phyloP scores from a whole-genome alignment of 1,139 yeast species.

The Sugiyamaella grinbergsii region DNA sequence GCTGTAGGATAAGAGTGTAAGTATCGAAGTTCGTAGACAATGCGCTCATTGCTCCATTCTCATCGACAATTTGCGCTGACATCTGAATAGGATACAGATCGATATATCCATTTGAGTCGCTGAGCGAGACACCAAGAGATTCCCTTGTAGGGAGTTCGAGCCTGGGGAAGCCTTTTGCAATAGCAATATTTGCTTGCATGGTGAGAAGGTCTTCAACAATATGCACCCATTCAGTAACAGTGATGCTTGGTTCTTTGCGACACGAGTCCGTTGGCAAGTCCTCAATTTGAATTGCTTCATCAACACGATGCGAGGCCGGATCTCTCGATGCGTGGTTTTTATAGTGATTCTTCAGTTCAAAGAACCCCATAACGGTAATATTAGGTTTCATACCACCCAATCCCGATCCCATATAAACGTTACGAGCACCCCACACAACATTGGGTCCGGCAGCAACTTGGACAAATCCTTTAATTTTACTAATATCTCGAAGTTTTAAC shows the following conservation, averaged over 20 bases:
- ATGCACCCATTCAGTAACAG: constrained; percentile 85
- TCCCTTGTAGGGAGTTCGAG: constrained; percentile 55
- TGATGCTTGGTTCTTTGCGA: constrained; percentile 67
- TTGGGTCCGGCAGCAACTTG: constrained; percentile 88
- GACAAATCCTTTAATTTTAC: constrained; percentile 85
- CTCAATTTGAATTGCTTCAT: constrained; percentile 33
- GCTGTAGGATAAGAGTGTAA: constrained; percentile 83
- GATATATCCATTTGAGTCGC: constrained; percentile 51
- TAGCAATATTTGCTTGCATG: constrained; percentile 91
- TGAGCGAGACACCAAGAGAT: constrained; percentile 22
- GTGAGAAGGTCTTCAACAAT: constrained; percentile 87
- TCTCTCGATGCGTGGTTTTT: constrained; percentile 1
- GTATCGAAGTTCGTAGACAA: constrained; percentile 91
- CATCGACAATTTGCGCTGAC: constrained; percentile 75
- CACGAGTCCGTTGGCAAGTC: constrained; percentile 78
- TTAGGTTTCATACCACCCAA: constrained; percentile 97
- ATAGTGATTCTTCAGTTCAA: constrained; percentile 51
- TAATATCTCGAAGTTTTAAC: constrained; percentile 75
- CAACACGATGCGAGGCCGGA: too few relatives aligned
- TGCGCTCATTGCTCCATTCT: constrained; percentile 64
- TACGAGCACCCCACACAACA: constrained; percentile 94
- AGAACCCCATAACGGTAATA: constrained; percentile 86
- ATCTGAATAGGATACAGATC: constrained; percentile 95
- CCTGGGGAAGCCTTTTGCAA: constrained; percentile 80
- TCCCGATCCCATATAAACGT: constrained; percentile 88